Evolutionary conservation across 192 early-diverging fungal genomes (phyloP), one percentile per base, ranked within the genome.

Genomic region (Coemansia sp.): DNA sequence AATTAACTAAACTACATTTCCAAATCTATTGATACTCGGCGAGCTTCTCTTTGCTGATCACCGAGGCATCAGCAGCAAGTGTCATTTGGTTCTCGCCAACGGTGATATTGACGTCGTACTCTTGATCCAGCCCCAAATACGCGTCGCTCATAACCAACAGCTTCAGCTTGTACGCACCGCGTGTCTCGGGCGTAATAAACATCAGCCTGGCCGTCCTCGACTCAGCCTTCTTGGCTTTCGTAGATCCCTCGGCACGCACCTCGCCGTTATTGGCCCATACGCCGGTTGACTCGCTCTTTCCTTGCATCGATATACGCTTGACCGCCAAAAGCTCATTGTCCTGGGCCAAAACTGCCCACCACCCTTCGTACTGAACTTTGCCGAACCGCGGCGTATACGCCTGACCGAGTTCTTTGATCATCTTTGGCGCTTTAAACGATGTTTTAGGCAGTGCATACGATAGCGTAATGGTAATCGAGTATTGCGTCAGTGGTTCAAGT

Each of bases 301-400:
- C 88, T 11, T 87, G 79, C 83, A 88, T 88, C 37, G 87, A 84
- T 8, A 93, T 73, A 15, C 94, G 82, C 83, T 92, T 95, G 58
- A 96, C 51, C 2, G 89, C 91, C 52, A 96, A 48, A 51, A 98
- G 64, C 52, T 91, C 89, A 47, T 92, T 69, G 2, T 24, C 74
- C 52, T 94, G 85, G 1, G 89, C 94, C 7, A 97, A 73, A 7
- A 96, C 83, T 4, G 93, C 63, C 91, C 92, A 99, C 93, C 94
- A 99, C 0, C 92, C 89, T 67, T 99, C 95, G 71, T 89, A 91
- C 70, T 97, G 94, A 6, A 86, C 79, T 67, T 97, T 97, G 15
- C 94, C 91, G 67, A 97, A 99, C 60, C 83, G 70, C 17, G 94
- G 93, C 17, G 92, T 84, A 62, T 91, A 82, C n/a, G 94, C 87